Conservation (phyloP, 1,139 yeast species). For the Kodamaea alishanica region DNA sequence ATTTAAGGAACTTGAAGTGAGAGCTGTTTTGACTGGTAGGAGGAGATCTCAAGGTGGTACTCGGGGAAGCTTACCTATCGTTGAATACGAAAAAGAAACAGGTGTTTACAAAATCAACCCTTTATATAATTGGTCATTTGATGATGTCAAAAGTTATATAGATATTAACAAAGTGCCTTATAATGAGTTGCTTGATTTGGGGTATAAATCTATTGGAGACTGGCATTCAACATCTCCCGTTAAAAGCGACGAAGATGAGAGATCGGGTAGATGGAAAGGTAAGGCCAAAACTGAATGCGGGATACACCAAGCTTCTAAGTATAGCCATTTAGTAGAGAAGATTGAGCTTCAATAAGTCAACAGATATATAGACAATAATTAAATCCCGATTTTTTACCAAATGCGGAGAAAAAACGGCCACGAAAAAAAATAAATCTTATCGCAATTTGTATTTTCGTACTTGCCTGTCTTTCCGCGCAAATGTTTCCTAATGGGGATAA, state of each 20-base stretch:
- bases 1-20: slow-evolving; percentile 63
- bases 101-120: slow-evolving; percentile 86
- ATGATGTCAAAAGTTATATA: slow-evolving; percentile 66
- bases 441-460: no score
- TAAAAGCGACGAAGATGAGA: slow-evolving; percentile 86
- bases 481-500: no score
- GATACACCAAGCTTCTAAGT: slow-evolving; percentile 76
- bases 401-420: no score
- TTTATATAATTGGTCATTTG: slow-evolving; percentile 77
- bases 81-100: slow-evolving; percentile 69
- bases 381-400: no score
- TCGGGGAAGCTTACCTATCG: slow-evolving; percentile 65
- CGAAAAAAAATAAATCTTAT: no score
- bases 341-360: not conserved
- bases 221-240: slow-evolving; percentile 94
- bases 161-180: slow-evolving; percentile 74
- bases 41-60: slow-evolving; percentile 88
- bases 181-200: slow-evolving; percentile 77
- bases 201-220: slow-evolving; percentile 91
- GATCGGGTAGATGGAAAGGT: slow-evolving; percentile 97
- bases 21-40: slow-evolving; percentile 90
- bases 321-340: slow-evolving; percentile 50
- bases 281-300: slow-evolving; percentile 94
- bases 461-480: no score
- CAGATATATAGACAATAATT: no score